Base-by-base conservation (phyloP, 176 grass and related monocot genomes). In the Bonia amplexicaulis region DNA sequence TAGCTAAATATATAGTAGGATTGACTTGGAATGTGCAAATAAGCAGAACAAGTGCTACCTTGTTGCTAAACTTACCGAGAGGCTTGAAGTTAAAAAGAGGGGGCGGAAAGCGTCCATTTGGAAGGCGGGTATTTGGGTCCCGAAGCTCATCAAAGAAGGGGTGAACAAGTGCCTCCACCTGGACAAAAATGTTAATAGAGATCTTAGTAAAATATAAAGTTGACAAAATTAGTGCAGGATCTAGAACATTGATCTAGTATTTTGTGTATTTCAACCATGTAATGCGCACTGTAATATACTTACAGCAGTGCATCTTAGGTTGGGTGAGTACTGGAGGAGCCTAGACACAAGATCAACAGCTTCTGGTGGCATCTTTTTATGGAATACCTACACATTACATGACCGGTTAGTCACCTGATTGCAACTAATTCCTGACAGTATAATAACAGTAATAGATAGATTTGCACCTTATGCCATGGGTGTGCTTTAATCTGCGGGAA, bases 81-180 rank as follows among this genome's bases (percentile, higher is more conserved):
- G 93, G 64, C 48, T 94, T 94, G 82, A 94, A 94, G 63, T 94
- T 94, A 59, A 94, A 92, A 48, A 94, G 87, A 45, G 90, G 93
- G 47, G 93, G 93, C 58, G 92, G 66, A 69, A 90, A 94, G 6
- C 90, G 93, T 12, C 90, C 85, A 74, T 90, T 94, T 29, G 93
- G 93, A 77, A 94, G 85, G 35, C 93, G 93, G 15, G 87, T 80
- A 73, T 66, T 92, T 14, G 82, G 70, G 35, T 94, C 90, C 46
- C 93, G 90, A 81, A 94, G 93, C 85, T 94, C 93, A 80, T 94
- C 90, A 92, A 94, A 94, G 82, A 94, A 94, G 9, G 93, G 93
- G 73, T 94, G 93, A 57, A 94, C 47, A 73, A 94, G 79, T 69
- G 93, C 90, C 45, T 94, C 93, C 49, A 94, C 27, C 93, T 94